Conservation (phyloP, 1,284 basidiomycete species). For the Apiotrichum gamsii region DNA sequence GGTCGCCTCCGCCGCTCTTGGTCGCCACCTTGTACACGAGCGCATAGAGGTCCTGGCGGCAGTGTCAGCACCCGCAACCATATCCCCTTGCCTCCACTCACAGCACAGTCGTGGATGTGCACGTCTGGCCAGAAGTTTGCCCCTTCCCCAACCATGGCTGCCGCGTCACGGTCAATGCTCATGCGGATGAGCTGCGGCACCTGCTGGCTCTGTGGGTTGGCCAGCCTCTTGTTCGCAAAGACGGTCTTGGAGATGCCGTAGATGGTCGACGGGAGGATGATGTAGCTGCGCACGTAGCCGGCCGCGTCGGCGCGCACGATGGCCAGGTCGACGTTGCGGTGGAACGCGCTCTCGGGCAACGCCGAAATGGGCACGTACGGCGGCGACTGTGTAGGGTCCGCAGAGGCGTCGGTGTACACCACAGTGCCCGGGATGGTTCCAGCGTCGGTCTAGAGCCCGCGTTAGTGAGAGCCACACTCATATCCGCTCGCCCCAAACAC, state of each 20-base stretch:
- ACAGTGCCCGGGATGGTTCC: slow-evolving; percentile 16
- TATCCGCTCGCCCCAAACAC: too few relatives aligned
- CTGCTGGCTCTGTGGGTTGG: slow-evolving; percentile 37
- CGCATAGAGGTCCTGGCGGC: slow-evolving; percentile 24
- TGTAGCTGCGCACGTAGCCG: slow-evolving; percentile 40
- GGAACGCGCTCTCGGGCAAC: slow-evolving; percentile 23
- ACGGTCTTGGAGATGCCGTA: slow-evolving; percentile 40
- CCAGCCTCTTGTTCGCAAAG: slow-evolving; percentile 34
- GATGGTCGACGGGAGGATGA: slow-evolving; percentile 47
- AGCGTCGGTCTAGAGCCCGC: background rate
- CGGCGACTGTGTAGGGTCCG: slow-evolving; percentile 23
- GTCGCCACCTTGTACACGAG: slow-evolving; percentile 27
- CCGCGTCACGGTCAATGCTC: slow-evolving; percentile 37
- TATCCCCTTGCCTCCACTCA: background rate
- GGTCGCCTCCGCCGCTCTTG: slow-evolving; percentile 23
- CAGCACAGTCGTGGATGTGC: slow-evolving; percentile 18
- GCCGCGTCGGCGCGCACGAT: slow-evolving; percentile 41
- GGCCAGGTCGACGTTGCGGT: slow-evolving; percentile 37
- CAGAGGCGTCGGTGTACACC: slow-evolving; percentile 38
- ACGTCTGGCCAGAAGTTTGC: slow-evolving; percentile 24
- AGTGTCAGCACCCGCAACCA: background rate
- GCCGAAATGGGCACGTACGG: slow-evolving; percentile 37
- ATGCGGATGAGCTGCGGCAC: slow-evolving; percentile 39
- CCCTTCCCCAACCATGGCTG: slow-evolving; percentile 43
- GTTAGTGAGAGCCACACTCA: too few relatives aligned